These are phyloP conservation scores for Erigeron philadelphicus DNA, from an alignment of 140 eudicot species.

Conservation along the genomic window DNA sequence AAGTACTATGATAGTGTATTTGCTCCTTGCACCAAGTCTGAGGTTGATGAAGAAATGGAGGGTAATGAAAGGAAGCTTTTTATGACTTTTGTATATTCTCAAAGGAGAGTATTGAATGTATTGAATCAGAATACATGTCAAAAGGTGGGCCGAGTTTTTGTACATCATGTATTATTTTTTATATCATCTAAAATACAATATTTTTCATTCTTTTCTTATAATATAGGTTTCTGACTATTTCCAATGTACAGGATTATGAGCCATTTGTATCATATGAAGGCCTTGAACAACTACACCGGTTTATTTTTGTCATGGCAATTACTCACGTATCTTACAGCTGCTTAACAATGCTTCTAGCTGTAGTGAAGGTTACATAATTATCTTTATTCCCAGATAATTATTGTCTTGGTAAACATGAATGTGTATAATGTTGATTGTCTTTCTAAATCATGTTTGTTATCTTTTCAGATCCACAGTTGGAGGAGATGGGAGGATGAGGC, in stretches of 20 bases:
- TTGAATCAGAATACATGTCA: slow-evolving; percentile 63
- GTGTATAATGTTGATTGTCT: slow-evolving; percentile 1
- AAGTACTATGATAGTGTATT: slow-evolving; percentile 64
- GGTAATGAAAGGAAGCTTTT: slow-evolving; percentile 51
- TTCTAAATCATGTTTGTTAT: slow-evolving; percentile 13
- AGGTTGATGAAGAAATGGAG: slow-evolving; percentile 58
- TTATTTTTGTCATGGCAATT: slow-evolving; percentile 96
- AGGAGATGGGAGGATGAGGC: slow-evolving; percentile 98
- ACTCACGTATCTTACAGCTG: slow-evolving; percentile 93
- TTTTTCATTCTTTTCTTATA: neutral
- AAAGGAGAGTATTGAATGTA: slow-evolving; percentile 56
- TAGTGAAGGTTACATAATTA: slow-evolving; percentile 69
- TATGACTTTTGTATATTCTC: slow-evolving; percentile 35
- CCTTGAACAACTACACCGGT: slow-evolving; percentile 92
- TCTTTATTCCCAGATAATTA: neutral
- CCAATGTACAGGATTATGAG: slow-evolving; percentile 58
- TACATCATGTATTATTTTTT: neutral
- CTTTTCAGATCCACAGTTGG: slow-evolving; percentile 78
- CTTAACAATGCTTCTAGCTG: slow-evolving; percentile 96
- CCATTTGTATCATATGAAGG: slow-evolving; percentile 99
- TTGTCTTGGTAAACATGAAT: neutral
- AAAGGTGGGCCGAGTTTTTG: slow-evolving; percentile 46
- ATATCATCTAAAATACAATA: no score
- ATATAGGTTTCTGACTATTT: neutral
- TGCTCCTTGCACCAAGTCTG: slow-evolving; percentile 82